phyloP scores from a whole-genome alignment of 75 land plant genomes.

The Cupressus sempervirens region DNA sequence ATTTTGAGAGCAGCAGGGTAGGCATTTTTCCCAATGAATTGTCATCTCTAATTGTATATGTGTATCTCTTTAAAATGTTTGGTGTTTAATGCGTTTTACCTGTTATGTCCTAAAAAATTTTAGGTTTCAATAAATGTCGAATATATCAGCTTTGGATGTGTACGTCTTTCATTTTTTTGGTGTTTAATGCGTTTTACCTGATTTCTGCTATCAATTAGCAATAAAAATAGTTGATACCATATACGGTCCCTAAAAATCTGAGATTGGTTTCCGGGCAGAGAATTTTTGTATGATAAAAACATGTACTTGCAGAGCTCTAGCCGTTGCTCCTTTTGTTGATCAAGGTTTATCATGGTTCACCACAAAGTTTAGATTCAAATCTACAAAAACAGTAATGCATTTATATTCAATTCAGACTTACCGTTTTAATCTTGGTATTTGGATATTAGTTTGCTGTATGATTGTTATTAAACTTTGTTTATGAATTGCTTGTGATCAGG shows the following conservation, averaged over 20 bases:
- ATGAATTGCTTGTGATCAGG: slow-evolving; percentile 36
- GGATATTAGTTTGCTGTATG: neutral
- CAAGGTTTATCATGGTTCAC: slow-evolving; percentile 78
- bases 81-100: neutral
- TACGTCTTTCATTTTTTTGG: neutral
- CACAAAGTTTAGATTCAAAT: slow-evolving; percentile 50
- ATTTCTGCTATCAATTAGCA: neutral
- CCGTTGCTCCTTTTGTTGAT: slow-evolving; percentile 81
- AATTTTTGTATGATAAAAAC: neutral
- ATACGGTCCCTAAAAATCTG: neutral
- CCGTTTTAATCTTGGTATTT: neutral
- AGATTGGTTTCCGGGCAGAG: neutral
- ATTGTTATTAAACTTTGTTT: neutral
- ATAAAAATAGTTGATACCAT: neutral
- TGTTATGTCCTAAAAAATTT: neutral
- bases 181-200: neutral
- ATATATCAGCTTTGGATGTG: neutral
- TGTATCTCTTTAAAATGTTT: neutral
- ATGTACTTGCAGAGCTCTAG: slow-evolving; percentile 64
- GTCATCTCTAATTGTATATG: neutral
- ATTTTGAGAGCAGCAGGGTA: slow-evolving; percentile 74
- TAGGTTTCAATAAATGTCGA: neutral
- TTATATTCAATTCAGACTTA: neutral
- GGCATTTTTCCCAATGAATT: neutral
- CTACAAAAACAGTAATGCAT: slow-evolving; percentile 52